Evolutionary conservation across 2,329 filamentous ascomycete species (phyloP).

Genomic region (Pezicula radicicola): DNA sequence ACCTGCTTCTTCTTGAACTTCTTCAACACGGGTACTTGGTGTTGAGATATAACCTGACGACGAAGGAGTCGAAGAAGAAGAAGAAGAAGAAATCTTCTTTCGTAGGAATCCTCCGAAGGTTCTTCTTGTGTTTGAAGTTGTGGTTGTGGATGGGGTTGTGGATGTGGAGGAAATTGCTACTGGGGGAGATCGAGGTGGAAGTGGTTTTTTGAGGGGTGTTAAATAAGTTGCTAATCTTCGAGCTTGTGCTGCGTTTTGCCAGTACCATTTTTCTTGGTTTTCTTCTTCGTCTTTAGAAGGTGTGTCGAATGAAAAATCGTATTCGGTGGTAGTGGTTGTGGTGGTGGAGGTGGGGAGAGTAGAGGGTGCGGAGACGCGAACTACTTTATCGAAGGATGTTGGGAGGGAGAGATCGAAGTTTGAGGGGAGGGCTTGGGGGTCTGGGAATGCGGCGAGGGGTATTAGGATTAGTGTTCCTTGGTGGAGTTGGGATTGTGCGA

Average conservation of each 20-base stretch:
- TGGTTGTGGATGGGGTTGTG: too few species aligned
- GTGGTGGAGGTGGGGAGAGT: too few species aligned
- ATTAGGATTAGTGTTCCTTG: constrained; percentile 24
- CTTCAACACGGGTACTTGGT: neutral
- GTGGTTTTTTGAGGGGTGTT: constrained; percentile 6
- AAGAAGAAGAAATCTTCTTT: neutral
- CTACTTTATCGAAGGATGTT: neutral
- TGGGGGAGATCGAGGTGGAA: too few species aligned
- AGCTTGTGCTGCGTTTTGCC: constrained; percentile 11
- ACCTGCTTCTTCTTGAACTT: constrained; percentile 8
- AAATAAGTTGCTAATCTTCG: constrained; percentile 17
- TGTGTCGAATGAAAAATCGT: too few species aligned
- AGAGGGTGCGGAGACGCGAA: too few species aligned
- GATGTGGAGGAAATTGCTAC: too few species aligned
- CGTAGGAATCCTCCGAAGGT: neutral
- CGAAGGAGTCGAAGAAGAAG: constrained; percentile 7
- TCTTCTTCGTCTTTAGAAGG: neutral
- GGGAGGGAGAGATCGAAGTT: constrained; percentile 16
- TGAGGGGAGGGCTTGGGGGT: constrained; percentile 18
- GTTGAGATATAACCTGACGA: constrained; percentile 14
- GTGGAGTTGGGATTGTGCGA: constrained; percentile 17
- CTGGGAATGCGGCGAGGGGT: constrained; percentile 16
- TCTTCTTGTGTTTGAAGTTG: too few species aligned
- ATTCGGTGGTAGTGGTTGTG: too few species aligned
- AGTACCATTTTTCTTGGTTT: constrained; percentile 12